These are phyloP conservation scores for Apiotrichum gracile DNA, from an alignment of 1,284 basidiomycete species.

Conservation along the genomic window DNA sequence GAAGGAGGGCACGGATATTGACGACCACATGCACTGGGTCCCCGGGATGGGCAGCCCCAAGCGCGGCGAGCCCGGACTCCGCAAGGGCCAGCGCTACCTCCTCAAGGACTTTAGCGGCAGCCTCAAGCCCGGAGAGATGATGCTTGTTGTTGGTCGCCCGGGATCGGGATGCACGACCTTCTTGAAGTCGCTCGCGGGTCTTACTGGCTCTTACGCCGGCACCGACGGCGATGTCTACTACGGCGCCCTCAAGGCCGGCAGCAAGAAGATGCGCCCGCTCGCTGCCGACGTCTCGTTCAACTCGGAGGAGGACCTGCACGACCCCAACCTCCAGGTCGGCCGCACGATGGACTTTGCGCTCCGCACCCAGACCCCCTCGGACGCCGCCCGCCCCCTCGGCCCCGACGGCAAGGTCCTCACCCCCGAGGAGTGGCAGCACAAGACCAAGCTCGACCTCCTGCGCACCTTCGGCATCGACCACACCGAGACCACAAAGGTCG, in stretches of 20 bases:
- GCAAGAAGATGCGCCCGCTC: slow-evolving; percentile 8
- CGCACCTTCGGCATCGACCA: slow-evolving; percentile 68
- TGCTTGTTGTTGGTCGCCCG: slow-evolving; percentile 46
- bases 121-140: slow-evolving; percentile 42
- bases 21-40: neutral
- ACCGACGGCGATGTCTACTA: slow-evolving; percentile 47
- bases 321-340: slow-evolving; percentile 39
- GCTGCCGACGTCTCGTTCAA: slow-evolving; percentile 28
- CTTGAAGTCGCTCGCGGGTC: slow-evolving; percentile 48
- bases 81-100: slow-evolving; percentile 38
- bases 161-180: slow-evolving; percentile 50
- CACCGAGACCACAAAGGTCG: slow-evolving; percentile 69
- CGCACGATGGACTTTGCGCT: slow-evolving; percentile 43
- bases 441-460: slow-evolving; percentile 55
- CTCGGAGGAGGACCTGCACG: slow-evolving; percentile 41
- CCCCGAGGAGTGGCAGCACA: slow-evolving; percentile 49
- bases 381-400: slow-evolving; percentile 20
- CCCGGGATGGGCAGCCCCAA: slow-evolving; percentile 1
- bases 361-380: slow-evolving; percentile 32
- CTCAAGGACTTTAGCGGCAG: slow-evolving; percentile 35
- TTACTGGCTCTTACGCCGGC: slow-evolving; percentile 45
- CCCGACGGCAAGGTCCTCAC: slow-evolving; percentile 31
- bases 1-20: neutral
- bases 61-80: slow-evolving; percentile 26
- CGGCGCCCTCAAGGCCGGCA: slow-evolving; percentile 33